phyloP scores from a whole-genome alignment of 345 rosid genomes.

The Excoecaria agallocha region DNA sequence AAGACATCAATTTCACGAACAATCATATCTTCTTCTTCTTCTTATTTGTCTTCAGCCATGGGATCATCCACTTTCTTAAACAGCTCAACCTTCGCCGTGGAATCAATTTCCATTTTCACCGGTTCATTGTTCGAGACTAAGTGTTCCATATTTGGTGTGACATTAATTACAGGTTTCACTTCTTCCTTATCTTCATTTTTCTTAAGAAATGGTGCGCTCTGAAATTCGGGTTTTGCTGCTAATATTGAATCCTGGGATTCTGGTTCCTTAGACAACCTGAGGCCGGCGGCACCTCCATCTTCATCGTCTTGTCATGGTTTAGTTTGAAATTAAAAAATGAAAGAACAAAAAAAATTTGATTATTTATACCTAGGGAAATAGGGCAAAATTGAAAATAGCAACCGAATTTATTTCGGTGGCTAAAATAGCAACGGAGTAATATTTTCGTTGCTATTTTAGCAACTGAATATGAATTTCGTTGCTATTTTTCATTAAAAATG shows the following conservation, averaged over 20 bases:
- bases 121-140: conserved; percentile 27
- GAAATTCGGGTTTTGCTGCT: conserved; percentile 10
- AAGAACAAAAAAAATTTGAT: too few relatives aligned
- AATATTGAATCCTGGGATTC: conserved; percentile 17
- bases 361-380: too few relatives aligned
- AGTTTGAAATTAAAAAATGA: too few relatives aligned
- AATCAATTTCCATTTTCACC: conserved; percentile 56
- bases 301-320: too few relatives aligned
- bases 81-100: conserved; percentile 19
- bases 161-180: conserved; percentile 18
- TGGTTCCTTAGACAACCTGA: too few relatives aligned
- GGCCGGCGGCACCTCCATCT: too few relatives aligned
- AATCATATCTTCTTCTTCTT: conserved; percentile 51
- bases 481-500: too few relatives aligned
- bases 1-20: conserved; percentile 85
- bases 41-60: conserved; percentile 24
- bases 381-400: too few relatives aligned
- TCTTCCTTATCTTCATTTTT: conserved; percentile 37
- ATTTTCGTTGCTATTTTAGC: too few relatives aligned
- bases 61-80: conserved; percentile 27
- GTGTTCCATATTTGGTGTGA: conserved; percentile 33
- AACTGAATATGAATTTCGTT: too few relatives aligned
- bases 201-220: conserved; percentile 12
- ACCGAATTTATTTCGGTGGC: too few relatives aligned
- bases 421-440: too few relatives aligned